Evolutionary conservation across 1,284 basidiomycete species (phyloP).

Genomic region (Trichosporon faecale): DNA sequence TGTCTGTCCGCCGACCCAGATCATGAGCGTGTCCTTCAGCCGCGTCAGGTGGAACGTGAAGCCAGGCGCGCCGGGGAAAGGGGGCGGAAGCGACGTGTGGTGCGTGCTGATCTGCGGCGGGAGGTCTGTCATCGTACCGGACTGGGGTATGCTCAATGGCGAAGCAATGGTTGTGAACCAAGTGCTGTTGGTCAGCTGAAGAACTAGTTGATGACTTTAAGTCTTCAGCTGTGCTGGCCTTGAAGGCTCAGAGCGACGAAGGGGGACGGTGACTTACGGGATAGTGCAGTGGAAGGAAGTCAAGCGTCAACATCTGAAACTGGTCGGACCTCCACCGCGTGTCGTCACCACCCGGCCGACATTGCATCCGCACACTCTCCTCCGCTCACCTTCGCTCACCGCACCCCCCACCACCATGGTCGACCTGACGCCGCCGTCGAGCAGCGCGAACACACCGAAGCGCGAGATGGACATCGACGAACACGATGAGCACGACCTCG

Average conservation of each 20-base stretch:
- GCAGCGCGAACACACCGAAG: constrained; percentile 34
- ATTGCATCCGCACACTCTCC: neutral
- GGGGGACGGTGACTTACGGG: neutral
- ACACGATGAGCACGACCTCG: neutral
- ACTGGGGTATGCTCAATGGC: neutral
- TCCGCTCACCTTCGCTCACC: neutral
- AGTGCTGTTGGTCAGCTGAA: neutral
- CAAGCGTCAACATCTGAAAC: neutral
- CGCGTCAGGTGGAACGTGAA: constrained; percentile 67
- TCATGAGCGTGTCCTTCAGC: constrained; percentile 70
- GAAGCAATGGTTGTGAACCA: neutral
- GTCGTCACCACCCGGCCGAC: constrained; percentile 6
- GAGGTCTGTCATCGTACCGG: constrained; percentile 10
- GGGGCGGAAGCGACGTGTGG: constrained; percentile 37
- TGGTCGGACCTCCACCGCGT: constrained; percentile 11
- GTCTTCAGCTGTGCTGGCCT: no score
- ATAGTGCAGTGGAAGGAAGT: neutral
- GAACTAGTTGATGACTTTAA: no score
- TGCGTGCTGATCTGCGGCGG: constrained; percentile 31
- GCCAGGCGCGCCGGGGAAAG: constrained; percentile 54
- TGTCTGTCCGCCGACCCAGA: constrained; percentile 69
- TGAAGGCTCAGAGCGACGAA: neutral
- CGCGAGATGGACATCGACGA: constrained; percentile 19
- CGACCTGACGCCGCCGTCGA: constrained; percentile 33
- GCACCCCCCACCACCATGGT: constrained; percentile 6